Evolutionary conservation across 2,329 filamentous ascomycete species (phyloP), one percentile per base, ranked within the genome.

Genomic region (Penicillium thymicola): DNA sequence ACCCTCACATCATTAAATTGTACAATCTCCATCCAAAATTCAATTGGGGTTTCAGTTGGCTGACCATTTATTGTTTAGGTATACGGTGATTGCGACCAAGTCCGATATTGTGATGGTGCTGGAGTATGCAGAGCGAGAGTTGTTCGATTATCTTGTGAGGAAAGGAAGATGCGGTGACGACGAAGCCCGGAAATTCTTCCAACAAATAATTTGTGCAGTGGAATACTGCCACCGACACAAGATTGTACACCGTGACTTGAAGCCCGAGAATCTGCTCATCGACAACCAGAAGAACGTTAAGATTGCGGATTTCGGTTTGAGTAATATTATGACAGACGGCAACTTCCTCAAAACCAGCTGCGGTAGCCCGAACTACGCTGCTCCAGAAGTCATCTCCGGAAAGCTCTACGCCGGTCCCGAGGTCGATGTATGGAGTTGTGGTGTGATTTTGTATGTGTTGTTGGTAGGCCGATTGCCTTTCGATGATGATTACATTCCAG

Each of bases 241-340:
- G 79, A 97, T 99, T 69, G 94, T 97, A 40, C 94, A 99, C 76
- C 89, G 94, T 73, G 94, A 99, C 74, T 79, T 99, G 60, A 99
- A 99, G 75, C 94, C 94, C 10, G 94, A 99, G 80, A 99, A 99
- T 72, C 79, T 99, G 47, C 84, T 99, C 42, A 86, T 99, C 50
- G 94, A 99, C 76, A 90, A 95, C 63, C 88, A 95, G 58, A 88
- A 96, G 70, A 97, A 99, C 69, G 93, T 99, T 76, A 99, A 99
- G 80, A 99, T 99, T 78, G 94, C 94, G 68, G 94, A 99, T 76
- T 99, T 99, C 66, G 94, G 94, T 56, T 81, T 99, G 55, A 97
- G 93, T 79, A 99, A 99, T 73, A 99, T 99, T 77, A 99, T 99
- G 94, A 97, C 94, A 0, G 94, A 99, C 72, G 94, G 94, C 27